phyloP scores from a whole-genome alignment of 139 green algal species.

The Chlamydomonas eustigma region DNA sequence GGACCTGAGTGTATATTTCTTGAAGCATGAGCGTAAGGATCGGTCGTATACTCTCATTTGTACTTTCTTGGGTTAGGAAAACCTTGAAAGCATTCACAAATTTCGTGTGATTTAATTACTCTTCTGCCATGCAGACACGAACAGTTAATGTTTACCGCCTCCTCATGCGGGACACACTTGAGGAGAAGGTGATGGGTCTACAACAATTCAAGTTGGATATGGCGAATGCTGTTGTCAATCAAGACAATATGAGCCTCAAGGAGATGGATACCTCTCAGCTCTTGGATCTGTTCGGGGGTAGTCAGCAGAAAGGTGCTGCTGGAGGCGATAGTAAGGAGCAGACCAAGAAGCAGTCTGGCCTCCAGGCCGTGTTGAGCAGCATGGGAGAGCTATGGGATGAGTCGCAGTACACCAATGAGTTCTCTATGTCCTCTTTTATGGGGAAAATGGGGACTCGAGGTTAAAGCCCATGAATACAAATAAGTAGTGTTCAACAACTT shows the following conservation, averaged over 20 bases:
- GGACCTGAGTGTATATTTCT: too few species aligned
- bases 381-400: conserved; percentile 87
- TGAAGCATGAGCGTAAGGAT: too few species aligned
- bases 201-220: conserved; percentile 97
- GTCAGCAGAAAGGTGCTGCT: not conserved
- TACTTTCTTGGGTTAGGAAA: too few species aligned
- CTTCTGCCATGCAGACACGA: conserved; percentile 49
- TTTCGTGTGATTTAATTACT: not conserved
- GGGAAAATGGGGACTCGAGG: conserved; percentile 37
- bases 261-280: conserved; percentile 68
- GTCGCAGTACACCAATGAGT: conserved; percentile 83
- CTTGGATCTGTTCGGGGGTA: conserved; percentile 57
- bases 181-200: conserved; percentile 84
- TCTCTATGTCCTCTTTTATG: conserved; percentile 72
- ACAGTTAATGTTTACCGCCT: conserved; percentile 96
- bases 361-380: conserved; percentile 65
- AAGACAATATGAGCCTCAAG: conserved; percentile 67
- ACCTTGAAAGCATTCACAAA: too few species aligned
- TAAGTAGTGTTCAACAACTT: too few species aligned
- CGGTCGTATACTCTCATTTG: too few species aligned
- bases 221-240: conserved; percentile 67
- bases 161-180: conserved; percentile 68
- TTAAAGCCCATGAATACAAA: too few species aligned
- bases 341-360: conserved; percentile 23
- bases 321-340: conserved; percentile 8